These are phyloP conservation scores for Nannizziopsis barbatae DNA, from an alignment of 2,329 filamentous ascomycete species.

Conservation along the genomic window DNA sequence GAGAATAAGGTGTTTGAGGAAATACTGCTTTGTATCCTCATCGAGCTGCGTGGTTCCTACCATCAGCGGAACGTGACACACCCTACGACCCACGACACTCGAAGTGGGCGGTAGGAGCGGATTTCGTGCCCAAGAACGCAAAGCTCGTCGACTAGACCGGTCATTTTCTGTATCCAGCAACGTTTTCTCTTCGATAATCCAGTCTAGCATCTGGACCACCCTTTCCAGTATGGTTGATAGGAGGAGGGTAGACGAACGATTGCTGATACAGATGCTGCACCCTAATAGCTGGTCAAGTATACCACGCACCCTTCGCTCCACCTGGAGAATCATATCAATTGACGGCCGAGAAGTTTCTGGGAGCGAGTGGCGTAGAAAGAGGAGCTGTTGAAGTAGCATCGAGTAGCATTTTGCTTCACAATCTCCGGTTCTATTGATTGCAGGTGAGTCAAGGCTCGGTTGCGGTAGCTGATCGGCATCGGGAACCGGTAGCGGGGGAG, in stretches of 20 bases:
- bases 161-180: neutral
- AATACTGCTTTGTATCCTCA: constrained; percentile 1
- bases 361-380: neutral
- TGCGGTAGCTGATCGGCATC: neutral
- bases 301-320: neutral
- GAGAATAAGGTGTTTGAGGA: neutral
- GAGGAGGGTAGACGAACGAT: neutral
- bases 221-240: constrained; percentile 1
- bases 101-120: neutral
- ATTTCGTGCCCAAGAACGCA: constrained; percentile 1
- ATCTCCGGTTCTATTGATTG: neutral
- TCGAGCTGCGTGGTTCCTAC: neutral
- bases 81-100: neutral
- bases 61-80: constrained; percentile 2
- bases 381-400: constrained; percentile 1
- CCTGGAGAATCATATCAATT: neutral
- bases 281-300: neutral
- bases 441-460: neutral
- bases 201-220: neutral
- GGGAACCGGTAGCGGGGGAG: no score
- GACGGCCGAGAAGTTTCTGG: neutral
- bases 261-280: neutral
- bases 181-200: constrained; percentile 2
- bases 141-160: neutral
- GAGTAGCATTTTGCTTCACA: neutral